Evolutionary conservation across 2,329 filamentous ascomycete genomes (phyloP).

Genomic region (Colletotrichum lentis): DNA sequence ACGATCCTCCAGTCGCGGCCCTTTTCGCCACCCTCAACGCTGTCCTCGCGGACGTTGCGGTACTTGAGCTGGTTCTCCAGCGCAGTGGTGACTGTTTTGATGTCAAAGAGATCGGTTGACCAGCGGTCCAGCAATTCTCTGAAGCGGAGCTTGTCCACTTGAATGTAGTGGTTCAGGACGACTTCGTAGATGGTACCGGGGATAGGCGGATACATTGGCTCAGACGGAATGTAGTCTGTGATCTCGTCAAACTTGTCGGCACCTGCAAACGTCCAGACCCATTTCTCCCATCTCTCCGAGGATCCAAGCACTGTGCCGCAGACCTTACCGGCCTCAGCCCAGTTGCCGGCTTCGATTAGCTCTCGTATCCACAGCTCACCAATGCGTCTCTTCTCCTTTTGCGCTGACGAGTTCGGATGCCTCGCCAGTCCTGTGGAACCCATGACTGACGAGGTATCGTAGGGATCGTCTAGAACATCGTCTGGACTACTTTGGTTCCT

Average conservation of each 20-base stretch:
- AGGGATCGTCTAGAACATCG: constrained; percentile 79
- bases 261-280: constrained; percentile 91
- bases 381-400: constrained; percentile 88
- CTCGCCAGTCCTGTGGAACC: constrained; percentile 59
- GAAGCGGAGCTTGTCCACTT: constrained; percentile 77
- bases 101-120: constrained; percentile 85
- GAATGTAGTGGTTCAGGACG: constrained; percentile 87
- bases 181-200: constrained; percentile 87
- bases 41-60: constrained; percentile 77
- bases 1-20: constrained; percentile 88
- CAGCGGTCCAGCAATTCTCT: constrained; percentile 82
- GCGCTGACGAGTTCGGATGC: constrained; percentile 53
- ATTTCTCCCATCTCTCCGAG: constrained; percentile 89
- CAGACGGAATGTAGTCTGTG: constrained; percentile 79
- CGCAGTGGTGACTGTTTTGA: constrained; percentile 76
- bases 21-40: constrained; percentile 74
- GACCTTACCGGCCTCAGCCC: constrained; percentile 79
- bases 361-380: constrained; percentile 95
- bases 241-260: constrained; percentile 91
- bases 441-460: constrained; percentile 71
- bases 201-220: constrained; percentile 79
- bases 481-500: constrained; percentile 54
- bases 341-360: constrained; percentile 76
- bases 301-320: constrained; percentile 85
- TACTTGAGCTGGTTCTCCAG: constrained; percentile 84